Conservation (phyloP, 352 stramenopile species). For the Globisporangium cystogenes region DNA sequence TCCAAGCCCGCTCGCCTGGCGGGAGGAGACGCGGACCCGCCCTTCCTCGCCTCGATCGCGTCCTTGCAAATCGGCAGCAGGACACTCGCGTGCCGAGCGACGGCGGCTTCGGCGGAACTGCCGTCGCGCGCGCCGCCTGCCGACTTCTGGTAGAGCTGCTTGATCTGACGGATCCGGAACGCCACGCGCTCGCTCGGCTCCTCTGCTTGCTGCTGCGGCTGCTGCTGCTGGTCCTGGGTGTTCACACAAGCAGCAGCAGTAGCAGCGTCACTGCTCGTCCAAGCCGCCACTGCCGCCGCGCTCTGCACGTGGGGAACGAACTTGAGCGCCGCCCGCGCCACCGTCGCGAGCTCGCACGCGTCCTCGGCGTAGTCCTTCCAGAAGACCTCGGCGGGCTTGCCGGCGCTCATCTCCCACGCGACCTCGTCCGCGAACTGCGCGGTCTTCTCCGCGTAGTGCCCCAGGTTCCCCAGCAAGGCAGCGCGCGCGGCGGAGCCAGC, state of each 20-base stretch:
- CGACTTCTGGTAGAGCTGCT: conserved; percentile 17
- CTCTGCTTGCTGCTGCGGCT: not conserved
- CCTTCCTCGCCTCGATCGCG: not conserved
- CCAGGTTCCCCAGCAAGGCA: conserved; percentile 30
- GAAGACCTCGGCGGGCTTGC: conserved; percentile 28
- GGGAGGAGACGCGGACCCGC: not conserved
- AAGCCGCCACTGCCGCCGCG: not conserved
- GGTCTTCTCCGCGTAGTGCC: conserved; percentile 29
- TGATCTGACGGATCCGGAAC: conserved; percentile 26
- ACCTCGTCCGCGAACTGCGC: conserved; percentile 33
- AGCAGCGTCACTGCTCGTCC: not conserved
- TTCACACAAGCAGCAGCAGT: not conserved
- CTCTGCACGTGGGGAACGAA: conserved; percentile 16
- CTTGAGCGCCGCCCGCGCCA: conserved; percentile 28
- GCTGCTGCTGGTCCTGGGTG: too few relatives aligned
- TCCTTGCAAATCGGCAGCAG: conserved; percentile 9
- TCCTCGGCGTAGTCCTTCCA: conserved; percentile 48
- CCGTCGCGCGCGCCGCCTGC: not conserved
- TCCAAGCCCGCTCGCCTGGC: not conserved
- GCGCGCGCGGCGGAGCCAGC: conserved; percentile 8
- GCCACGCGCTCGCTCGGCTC: not conserved
- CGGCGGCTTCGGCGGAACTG: not conserved
- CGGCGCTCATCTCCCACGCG: conserved; percentile 43
- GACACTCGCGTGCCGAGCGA: conserved; percentile 10
- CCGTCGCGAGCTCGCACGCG: conserved; percentile 26